Evolutionary conservation across 2,329 filamentous ascomycete species (phyloP).

Genomic region (Cercospora brassicicola): DNA sequence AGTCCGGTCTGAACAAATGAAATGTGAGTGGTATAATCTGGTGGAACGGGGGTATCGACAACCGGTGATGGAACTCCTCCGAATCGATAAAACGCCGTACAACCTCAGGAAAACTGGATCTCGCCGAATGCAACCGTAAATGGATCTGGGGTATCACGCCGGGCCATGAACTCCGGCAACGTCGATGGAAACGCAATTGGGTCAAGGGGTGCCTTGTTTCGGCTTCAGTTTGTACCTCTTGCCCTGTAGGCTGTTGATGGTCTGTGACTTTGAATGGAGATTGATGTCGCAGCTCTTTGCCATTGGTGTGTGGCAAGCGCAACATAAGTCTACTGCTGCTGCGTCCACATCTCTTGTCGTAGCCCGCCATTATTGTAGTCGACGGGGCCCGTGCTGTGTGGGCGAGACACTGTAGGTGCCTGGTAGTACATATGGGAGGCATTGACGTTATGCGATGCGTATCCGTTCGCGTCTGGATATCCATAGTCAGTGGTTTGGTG

Average conservation of each 20-base stretch:
- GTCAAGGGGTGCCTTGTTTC: neutral
- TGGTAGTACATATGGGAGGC: conserved; percentile 76
- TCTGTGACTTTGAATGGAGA: neutral
- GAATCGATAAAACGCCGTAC: conserved; percentile 20
- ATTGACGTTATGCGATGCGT: conserved; percentile 49
- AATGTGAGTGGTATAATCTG: conserved; percentile 22
- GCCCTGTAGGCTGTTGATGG: neutral
- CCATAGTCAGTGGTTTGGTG: conserved; percentile 72
- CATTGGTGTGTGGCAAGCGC: neutral
- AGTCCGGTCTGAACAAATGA: conserved; percentile 25
- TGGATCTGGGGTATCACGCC: conserved; percentile 31
- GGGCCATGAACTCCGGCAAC: conserved; percentile 30
- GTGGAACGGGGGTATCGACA: conserved; percentile 18
- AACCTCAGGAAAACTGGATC: conserved; percentile 19
- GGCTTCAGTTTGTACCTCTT: neutral
- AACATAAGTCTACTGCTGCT: conserved; percentile 32
- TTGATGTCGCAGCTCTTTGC: neutral
- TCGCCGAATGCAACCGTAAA: conserved; percentile 26
- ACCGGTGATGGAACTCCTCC: conserved; percentile 17
- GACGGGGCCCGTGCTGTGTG: conserved; percentile 66
- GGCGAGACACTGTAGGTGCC: conserved; percentile 65
- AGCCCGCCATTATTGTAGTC: conserved; percentile 58
- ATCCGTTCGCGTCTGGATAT: conserved; percentile 56
- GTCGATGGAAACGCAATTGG: conserved; percentile 26
- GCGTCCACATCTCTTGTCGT: conserved; percentile 55